Evolutionary conservation across 2,329 filamentous ascomycete genomes (phyloP).

Genomic region (Emericellopsis cladophorae): DNA sequence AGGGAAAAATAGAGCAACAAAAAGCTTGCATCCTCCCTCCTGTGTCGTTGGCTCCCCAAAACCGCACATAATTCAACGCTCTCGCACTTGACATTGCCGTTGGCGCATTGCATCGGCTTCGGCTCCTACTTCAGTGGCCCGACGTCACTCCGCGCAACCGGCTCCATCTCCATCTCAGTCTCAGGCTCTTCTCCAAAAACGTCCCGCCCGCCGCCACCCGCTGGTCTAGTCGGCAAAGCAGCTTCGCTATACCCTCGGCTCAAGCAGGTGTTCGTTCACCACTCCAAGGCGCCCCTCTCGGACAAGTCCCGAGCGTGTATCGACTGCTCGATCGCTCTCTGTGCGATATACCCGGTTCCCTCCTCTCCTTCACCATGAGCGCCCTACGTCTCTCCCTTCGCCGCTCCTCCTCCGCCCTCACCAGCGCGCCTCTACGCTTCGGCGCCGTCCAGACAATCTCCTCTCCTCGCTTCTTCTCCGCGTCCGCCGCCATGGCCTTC

Average conservation of each 20-base stretch:
- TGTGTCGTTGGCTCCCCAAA: no score
- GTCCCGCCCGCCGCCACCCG: no score
- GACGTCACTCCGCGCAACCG: background rate
- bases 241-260: constrained; percentile 2
- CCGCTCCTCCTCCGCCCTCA: constrained; percentile 22
- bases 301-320: background rate
- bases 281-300: background rate
- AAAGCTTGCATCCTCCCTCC: no score
- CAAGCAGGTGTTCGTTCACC: background rate
- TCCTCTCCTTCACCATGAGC: constrained; percentile 12
- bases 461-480: constrained; percentile 20
- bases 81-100: no score
- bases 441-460: constrained; percentile 22
- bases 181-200: no score
- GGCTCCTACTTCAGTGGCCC: no score
- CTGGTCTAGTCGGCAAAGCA: background rate
- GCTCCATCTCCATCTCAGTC: background rate
- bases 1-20: no score
- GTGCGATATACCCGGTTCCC: constrained; percentile 7
- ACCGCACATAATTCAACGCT: no score
- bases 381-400: constrained; percentile 13
- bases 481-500: constrained; percentile 35
- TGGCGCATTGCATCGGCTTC: no score
- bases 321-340: background rate
- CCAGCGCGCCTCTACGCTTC: constrained; percentile 49